Conservation (phyloP, 1,284 basidiomycete genomes). For the Ganoderma sinense region DNA sequence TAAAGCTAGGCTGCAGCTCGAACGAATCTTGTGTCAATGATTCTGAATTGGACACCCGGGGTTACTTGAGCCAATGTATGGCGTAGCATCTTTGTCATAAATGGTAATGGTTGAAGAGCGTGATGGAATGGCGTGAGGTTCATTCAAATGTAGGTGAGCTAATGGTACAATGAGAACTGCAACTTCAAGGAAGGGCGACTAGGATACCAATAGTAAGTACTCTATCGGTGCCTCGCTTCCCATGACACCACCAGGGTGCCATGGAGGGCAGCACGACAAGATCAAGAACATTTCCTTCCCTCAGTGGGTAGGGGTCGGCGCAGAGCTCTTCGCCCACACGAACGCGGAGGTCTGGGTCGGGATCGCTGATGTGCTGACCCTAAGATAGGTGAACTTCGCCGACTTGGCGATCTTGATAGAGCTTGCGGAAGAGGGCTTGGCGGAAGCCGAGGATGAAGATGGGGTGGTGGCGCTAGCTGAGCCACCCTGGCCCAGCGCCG, state of each 20-base stretch:
- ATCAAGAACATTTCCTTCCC: background rate
- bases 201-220: background rate
- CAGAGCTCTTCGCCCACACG: background rate
- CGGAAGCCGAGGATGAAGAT: background rate
- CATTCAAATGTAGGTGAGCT: background rate
- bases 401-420: background rate
- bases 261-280: background rate
- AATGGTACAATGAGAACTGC: background rate
- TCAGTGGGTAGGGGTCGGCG: background rate
- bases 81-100: background rate
- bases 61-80: background rate
- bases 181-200: background rate
- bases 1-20: no score
- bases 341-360: constrained; percentile 14
- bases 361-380: constrained; percentile 7
- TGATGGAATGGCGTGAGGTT: background rate
- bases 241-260: background rate
- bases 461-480: constrained; percentile 40
- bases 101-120: background rate
- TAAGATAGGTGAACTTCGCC: background rate
- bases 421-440: background rate
- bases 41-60: background rate
- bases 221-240: background rate
- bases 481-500: constrained; percentile 48
- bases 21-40: background rate